Conservation (phyloP, 2,329 filamentous ascomycete genomes). For the Aureobasidium sp. region DNA sequence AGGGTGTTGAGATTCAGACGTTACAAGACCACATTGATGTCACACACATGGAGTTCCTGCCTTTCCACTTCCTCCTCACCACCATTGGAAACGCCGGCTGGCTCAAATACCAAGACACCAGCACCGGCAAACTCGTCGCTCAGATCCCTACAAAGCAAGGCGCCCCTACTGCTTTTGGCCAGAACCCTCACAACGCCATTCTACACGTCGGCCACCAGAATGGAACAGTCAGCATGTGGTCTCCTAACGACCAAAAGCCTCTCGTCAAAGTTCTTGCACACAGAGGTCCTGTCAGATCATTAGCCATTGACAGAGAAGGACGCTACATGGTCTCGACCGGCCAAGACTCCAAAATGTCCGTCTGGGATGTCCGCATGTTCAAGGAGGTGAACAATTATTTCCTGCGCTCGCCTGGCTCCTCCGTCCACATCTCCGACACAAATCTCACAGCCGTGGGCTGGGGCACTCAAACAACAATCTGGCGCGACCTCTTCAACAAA, state of each 20-base stretch:
- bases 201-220: conserved; percentile 92
- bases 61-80: conserved; percentile 89
- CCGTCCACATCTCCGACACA: conserved; percentile 79
- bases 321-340: conserved; percentile 93
- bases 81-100: conserved; percentile 77
- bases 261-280: conserved; percentile 89
- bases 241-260: conserved; percentile 77
- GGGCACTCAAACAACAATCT: conserved; percentile 82
- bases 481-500: conserved; percentile 82
- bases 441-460: conserved; percentile 83
- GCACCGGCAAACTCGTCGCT: conserved; percentile 78
- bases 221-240: conserved; percentile 91
- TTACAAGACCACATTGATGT: conserved; percentile 86
- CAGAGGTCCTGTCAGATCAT: conserved; percentile 73
- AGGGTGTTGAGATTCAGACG: conserved; percentile 87
- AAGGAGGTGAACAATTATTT: conserved; percentile 87
- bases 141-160: conserved; percentile 81
- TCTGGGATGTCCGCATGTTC: conserved; percentile 94
- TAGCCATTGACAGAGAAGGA: conserved; percentile 81
- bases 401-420: conserved; percentile 71
- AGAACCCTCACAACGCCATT: conserved; percentile 89
- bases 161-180: conserved; percentile 69
- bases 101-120: conserved; percentile 91
- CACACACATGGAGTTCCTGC: conserved; percentile 87
- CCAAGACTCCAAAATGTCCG: conserved; percentile 83